Evolutionary conservation across 768 basidiomycete species (phyloP), one percentile per base, ranked within the genome.

Genomic region (Butyriboletus loyo): DNA sequence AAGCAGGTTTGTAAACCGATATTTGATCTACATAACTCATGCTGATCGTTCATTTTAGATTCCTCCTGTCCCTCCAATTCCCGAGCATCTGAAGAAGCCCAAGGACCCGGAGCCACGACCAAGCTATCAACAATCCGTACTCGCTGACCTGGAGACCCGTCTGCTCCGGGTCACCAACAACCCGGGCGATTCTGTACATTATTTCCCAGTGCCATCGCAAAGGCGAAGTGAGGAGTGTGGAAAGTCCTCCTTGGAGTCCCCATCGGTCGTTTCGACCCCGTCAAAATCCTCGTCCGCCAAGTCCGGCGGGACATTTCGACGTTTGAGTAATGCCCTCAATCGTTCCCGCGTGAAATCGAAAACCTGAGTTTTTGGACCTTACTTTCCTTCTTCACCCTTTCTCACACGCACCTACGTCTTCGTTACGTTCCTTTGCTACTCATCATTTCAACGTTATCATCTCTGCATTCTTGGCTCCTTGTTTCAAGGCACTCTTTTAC

Each of bases 161-260:
- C 41, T 69, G 1, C 59, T 71, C 7, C 64, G 63, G 4, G 61
- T 64, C 11, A 52, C 38, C n/a, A 61, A 56, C 36, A 69, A 55
- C 27, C 67, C 68, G 4, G 56, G 38, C 10, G 60, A 69, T 7
- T 71, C 68, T 13, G 69, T 69, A 38, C 69, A 69, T 39, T 69
- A 70, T 46, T 69, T 69, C 49, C 68, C 68, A 22, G 67, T 69
- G 3, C 65, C 68, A 31, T 66, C 66, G 10, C 69, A 71, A 22
- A 63, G 68, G 32, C 67, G 55, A 31, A 64, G 67, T 28, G 67
- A 65, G 21, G 69, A 69, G 7, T 60, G 54, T 10, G 34, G 49
- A 22, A 56, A 71, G 43, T 17, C 46, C 13, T 71, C 69, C 3
- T 39, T 67, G 42, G 67, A 71, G 14, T 58, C 68, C 2, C 64